Evolutionary conservation across 129 eudicot species (phyloP), one percentile per base, ranked within the genome.

Genomic region (Escallonia rubra): DNA sequence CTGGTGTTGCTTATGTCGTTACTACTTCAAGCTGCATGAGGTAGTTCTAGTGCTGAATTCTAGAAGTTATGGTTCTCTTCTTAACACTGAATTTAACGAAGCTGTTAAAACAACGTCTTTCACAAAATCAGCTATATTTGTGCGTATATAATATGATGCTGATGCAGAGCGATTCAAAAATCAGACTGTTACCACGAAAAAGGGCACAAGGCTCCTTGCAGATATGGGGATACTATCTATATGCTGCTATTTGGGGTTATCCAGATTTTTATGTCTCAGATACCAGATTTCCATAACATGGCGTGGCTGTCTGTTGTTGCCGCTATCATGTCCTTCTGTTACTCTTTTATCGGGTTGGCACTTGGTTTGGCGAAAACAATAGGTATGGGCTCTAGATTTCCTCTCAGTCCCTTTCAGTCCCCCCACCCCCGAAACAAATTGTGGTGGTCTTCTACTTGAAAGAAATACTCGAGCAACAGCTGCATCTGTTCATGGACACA

Each of bases 1-100:
- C 83, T 50, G 95, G 90, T 13, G 80, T 90, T 65, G 97, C 95
- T 41, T 90, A 83, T 70, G 86, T 87, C n/a, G 82, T 90, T 38
- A 85, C 90, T 4, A 81, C 91, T 3, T 76, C 95, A 41, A 76
- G 82, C 44, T 84, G 97, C 67, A 83, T 84, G 81, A 83, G 84
- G 97, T 90, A 70, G 62, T 42, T 50, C 42, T 11, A 42, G 2
- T 41, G 46, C 4, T 42, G 10, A 23, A 55, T 57, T 44, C 11
- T 6, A 12, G 6, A 61, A 55, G 46, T 13, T 57, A 13, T 8
- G 8, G 14, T 45, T 57, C 13, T 50, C 4, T 50, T 50, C 55
- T 50, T 50, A 50, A 50, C 55, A 11, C 55, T 3, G 3, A 3
- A 5, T 50, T 50, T 8, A 8, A 8, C 3, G 12, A 50, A 50